These are phyloP conservation scores for Aspergillus indologenus DNA, from an alignment of 495 filamentous ascomycete species.

Conservation along the genomic window DNA sequence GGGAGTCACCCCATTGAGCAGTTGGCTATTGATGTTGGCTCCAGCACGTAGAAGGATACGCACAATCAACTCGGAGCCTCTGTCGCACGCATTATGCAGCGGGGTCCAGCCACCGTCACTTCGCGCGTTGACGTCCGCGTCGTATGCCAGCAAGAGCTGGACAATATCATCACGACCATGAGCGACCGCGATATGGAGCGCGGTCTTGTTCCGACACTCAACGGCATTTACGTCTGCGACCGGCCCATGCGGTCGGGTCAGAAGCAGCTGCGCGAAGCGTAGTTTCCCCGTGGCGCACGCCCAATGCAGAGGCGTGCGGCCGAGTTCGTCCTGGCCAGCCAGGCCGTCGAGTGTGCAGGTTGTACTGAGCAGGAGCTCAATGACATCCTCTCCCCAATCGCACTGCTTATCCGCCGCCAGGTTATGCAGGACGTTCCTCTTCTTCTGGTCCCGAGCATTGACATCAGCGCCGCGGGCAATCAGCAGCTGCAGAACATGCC, in stretches of 20 bases:
- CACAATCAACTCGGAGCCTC: conserved; percentile 50
- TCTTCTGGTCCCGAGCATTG: conserved; percentile 39
- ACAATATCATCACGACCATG: conserved; percentile 55
- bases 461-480: conserved; percentile 48
- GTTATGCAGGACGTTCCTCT: conserved; percentile 51
- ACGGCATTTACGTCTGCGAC: conserved; percentile 48
- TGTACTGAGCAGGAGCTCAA: conserved; percentile 42
- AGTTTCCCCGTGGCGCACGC: conserved; percentile 60
- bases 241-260: conserved; percentile 41
- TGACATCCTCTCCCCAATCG: conserved; percentile 51
- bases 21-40: conserved; percentile 54
- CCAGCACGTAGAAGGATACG: conserved; percentile 46
- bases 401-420: conserved; percentile 54
- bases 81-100: conserved; percentile 61
- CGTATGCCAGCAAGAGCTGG: conserved; percentile 48
- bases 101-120: conserved; percentile 64
- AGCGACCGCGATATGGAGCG: conserved; percentile 57
- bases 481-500: conserved; percentile 48
- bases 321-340: conserved; percentile 42
- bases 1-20: conserved; percentile 59
- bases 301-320: conserved; percentile 61
- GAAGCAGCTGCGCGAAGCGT: conserved; percentile 51
- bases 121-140: conserved; percentile 51
- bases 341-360: conserved; percentile 42
- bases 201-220: conserved; percentile 58